A percentile compares a stretch with the other conserved stretches of the same genome.
phyloP scores from a whole-genome alignment of 441 rosid species.

The Rhodomyrtus psidioides region DNA sequence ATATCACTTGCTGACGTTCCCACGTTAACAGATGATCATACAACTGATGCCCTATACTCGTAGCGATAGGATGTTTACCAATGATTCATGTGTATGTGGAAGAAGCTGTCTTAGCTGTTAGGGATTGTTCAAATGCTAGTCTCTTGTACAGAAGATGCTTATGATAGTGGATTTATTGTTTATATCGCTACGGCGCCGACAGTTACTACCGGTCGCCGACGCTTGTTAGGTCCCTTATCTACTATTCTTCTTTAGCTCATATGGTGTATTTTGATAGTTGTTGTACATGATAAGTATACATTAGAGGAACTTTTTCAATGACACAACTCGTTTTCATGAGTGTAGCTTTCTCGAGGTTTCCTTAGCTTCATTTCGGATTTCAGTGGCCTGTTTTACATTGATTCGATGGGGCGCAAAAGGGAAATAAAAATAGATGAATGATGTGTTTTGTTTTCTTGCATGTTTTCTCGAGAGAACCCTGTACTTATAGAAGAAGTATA shows the following conservation, averaged over 20 bases:
- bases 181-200: background rate
- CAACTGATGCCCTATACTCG: background rate
- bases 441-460: background rate
- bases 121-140: background rate
- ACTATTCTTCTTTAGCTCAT: background rate
- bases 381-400: background rate
- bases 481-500: background rate
- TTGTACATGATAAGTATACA: background rate
- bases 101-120: background rate
- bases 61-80: background rate
- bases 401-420: background rate
- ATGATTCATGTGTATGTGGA: background rate
- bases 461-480: background rate
- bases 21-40: background rate
- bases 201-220: too few relatives aligned
- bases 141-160: background rate
- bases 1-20: background rate
- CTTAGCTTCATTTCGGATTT: background rate
- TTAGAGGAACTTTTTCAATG: background rate
- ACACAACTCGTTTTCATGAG: background rate
- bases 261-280: background rate
- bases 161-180: background rate
- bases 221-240: background rate
- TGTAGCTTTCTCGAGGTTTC: background rate
- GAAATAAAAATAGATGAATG: background rate